Evolutionary conservation across 352 stramenopile species (phyloP).

Genomic region (Phytophthora vignae): DNA sequence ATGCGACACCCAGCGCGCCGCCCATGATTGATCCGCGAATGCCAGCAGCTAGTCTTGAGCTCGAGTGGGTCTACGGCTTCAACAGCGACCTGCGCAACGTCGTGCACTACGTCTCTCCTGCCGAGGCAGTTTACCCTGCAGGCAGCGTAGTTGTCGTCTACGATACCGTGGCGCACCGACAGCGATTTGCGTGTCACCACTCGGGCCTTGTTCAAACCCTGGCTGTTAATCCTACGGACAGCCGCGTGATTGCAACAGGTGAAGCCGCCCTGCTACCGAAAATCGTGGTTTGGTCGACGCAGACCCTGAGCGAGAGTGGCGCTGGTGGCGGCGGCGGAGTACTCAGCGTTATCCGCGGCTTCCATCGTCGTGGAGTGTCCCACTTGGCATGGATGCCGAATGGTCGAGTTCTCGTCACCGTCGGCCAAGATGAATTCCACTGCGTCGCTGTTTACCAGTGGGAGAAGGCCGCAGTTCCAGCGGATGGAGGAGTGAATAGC

Average conservation of each 20-base stretch:
- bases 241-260: slow-evolving; percentile 61
- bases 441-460: slow-evolving; percentile 86
- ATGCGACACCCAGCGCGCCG: slow-evolving; percentile 64
- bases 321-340: slow-evolving; percentile 40
- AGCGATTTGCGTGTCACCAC: slow-evolving; percentile 73
- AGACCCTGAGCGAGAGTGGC: slow-evolving; percentile 39
- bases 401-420: slow-evolving; percentile 65
- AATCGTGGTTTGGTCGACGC: slow-evolving; percentile 73
- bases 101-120: slow-evolving; percentile 68
- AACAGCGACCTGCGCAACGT: slow-evolving; percentile 73
- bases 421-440: slow-evolving; percentile 76
- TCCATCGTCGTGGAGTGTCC: slow-evolving; percentile 69
- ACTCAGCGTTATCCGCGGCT: slow-evolving; percentile 70
- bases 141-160: slow-evolving; percentile 74
- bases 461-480: slow-evolving; percentile 32
- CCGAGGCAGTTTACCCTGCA: slow-evolving; percentile 72
- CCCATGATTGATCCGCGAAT: slow-evolving; percentile 58
- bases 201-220: slow-evolving; percentile 66
- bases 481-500: slow-evolving; percentile 3
- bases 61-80: slow-evolving; percentile 86
- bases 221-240: slow-evolving; percentile 61
- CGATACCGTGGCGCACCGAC: slow-evolving; percentile 74
- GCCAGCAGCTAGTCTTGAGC: slow-evolving; percentile 65
- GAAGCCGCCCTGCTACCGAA: slow-evolving; percentile 68
- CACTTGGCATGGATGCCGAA: slow-evolving; percentile 82